Evolutionary conservation across 345 rosid genomes (phyloP).

Genomic region (Cardamine occulta): DNA sequence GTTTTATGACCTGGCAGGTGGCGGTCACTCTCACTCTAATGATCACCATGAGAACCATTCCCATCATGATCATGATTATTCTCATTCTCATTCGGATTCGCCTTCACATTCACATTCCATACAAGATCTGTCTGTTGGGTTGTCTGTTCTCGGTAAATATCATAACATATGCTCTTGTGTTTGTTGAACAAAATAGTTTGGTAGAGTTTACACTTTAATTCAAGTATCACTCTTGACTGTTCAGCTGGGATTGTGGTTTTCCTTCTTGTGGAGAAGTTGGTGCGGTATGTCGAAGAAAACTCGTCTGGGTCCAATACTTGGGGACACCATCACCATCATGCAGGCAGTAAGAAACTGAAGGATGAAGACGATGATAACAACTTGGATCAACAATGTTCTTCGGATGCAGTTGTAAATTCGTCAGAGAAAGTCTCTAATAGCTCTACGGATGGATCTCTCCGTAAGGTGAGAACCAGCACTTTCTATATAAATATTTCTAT

Average conservation of each 20-base stretch:
- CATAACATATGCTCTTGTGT: slow-evolving; percentile 2
- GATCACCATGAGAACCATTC: slow-evolving; percentile 55
- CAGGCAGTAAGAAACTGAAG: slow-evolving; percentile 59
- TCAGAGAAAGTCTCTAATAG: slow-evolving; percentile 48
- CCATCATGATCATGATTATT: slow-evolving; percentile 52
- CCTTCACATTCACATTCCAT: slow-evolving; percentile 71
- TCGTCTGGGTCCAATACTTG: slow-evolving; percentile 58
- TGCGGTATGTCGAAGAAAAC: slow-evolving; percentile 83
- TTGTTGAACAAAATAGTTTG: background rate
- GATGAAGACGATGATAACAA: slow-evolving; percentile 51
- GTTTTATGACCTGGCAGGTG: slow-evolving; percentile 60
- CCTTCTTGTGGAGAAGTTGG: slow-evolving; percentile 92
- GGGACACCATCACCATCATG: slow-evolving; percentile 72
- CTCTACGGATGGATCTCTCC: slow-evolving; percentile 58
- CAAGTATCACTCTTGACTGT: slow-evolving; percentile 43
- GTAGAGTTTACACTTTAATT: slow-evolving; percentile 26
- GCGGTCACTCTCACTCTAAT: slow-evolving; percentile 75
- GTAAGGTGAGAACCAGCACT: slow-evolving; percentile 60
- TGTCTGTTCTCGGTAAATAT: slow-evolving; percentile 77
- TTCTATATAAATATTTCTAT: slow-evolving; percentile 7
- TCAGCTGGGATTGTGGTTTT: slow-evolving; percentile 96
- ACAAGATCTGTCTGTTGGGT: slow-evolving; percentile 85
- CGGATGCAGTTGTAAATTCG: slow-evolving; percentile 44
- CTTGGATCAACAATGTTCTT: slow-evolving; percentile 39
- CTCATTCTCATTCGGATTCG: slow-evolving; percentile 52